Evolutionary conservation across 75 land plant species (phyloP), one percentile per base, ranked within the genome.

Genomic region (Pinus albicaulis): DNA sequence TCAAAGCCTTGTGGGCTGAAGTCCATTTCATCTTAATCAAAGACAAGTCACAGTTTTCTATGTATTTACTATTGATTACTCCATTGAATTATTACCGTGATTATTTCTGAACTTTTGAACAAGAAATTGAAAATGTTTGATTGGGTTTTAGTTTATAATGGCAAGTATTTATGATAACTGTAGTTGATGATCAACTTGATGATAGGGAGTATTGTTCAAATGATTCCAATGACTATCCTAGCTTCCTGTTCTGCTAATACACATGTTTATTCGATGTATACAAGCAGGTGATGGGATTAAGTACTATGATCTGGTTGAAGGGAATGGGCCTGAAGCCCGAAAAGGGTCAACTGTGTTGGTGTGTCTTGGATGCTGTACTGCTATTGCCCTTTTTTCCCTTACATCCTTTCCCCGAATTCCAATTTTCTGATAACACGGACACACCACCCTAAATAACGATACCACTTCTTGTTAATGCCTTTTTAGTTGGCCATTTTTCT

Each of bases 341-440:
- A 92, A 85, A 75, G 99, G 99, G 59, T 83, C 87, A 56, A 87
- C 92, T 57, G 99, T 93, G 28, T 73, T 85, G 92, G 96, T 95
- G 75, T 65, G 80, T 76, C 38, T 23, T 26, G 44, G 64, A 79
- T 68, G 22, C 23, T 68, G 71, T 38, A 68, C 71, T 68, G 71
- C 41, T 68, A 41, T 68, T 68, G 23, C 23, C 41, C 71, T 36
- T 38, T 68, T 41, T 36, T 26, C 71, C 48, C 24, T 36, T 53
- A 34, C 24, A 22, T 22, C 28, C 19, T 15, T 73, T 52, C 36
- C 28, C 10, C 26, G n/a, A 48, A 28, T 78, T n/a, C 7, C 71
- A 68, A 38, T 20, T 68, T 61, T 68, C 52, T 68, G 52, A 68
- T 28, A 68, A 66, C 17, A 23, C 24, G n/a, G 48, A 68, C 52